Conservation (phyloP, 148 eudicot species). For the Vaccinium vitisidaea region DNA sequence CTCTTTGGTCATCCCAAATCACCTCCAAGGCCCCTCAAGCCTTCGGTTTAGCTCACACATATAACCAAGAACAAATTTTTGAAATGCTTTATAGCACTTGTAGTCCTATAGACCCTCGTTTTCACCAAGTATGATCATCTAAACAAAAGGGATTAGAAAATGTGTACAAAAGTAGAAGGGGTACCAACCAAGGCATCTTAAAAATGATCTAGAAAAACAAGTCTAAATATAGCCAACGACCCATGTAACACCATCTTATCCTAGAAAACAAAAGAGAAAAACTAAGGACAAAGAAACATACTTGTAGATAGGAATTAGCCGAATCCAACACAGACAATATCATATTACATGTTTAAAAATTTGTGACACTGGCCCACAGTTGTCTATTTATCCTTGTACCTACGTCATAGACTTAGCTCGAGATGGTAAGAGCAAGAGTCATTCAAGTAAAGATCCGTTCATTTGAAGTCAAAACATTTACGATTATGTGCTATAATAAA, state of each 20-base stretch:
- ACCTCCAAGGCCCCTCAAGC: no score
- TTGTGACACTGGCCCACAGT: background rate
- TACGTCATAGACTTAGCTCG: background rate
- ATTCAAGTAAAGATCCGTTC: background rate
- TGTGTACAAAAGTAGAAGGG: background rate
- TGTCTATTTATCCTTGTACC: background rate
- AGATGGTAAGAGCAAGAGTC: background rate
- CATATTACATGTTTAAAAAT: no score
- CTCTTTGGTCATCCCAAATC: no score
- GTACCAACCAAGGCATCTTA: background rate
- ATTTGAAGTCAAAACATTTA: background rate
- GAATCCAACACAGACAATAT: background rate
- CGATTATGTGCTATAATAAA: background rate
- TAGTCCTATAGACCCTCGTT: no score
- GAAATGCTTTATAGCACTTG: background rate
- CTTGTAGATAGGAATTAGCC: background rate
- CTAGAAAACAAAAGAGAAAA: background rate
- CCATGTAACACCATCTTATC: background rate
- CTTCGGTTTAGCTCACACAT: no score
- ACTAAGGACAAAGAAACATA: background rate
- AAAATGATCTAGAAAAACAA: background rate
- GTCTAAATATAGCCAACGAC: background rate
- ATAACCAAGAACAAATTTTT: background rate
- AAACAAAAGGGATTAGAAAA: background rate
- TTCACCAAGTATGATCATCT: background rate